Conservation (phyloP, 2,329 filamentous ascomycete species). For the Raffaelea deltoideospora region DNA sequence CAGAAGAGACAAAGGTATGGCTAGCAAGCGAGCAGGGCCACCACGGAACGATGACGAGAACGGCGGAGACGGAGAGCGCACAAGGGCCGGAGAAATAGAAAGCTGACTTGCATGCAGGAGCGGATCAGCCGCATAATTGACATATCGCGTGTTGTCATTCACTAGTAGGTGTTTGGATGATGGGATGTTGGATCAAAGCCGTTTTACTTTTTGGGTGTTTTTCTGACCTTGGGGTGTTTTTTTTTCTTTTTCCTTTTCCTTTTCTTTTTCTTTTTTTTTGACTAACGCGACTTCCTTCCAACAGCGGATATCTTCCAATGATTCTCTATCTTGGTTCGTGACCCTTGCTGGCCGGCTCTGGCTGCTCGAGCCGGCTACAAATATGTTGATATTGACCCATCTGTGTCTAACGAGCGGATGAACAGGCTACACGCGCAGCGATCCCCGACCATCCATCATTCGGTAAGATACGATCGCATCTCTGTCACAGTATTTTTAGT, state of each 20-base stretch:
- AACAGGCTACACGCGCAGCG: constrained; percentile 81
- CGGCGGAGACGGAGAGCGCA: neutral
- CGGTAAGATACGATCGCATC: constrained; percentile 33
- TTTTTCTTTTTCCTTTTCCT: too few relatives aligned
- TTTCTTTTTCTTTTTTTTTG: neutral
- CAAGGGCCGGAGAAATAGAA: neutral
- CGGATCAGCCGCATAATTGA: constrained; percentile 96
- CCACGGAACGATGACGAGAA: neutral
- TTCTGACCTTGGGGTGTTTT: too few relatives aligned
- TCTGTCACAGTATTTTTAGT: too few relatives aligned
- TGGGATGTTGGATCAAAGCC: too few relatives aligned
- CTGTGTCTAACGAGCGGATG: too few relatives aligned
- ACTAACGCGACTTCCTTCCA: too few relatives aligned
- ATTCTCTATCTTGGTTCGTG: constrained; percentile 83
- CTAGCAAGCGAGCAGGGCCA: neutral
- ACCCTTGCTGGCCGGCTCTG: too few relatives aligned
- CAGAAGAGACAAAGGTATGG: constrained; percentile 88
- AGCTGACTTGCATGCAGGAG: constrained; percentile 54
- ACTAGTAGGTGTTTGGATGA: constrained; percentile 87
- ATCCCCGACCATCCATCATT: constrained; percentile 65
- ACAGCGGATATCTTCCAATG: constrained; percentile 84
- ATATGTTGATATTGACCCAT: too few relatives aligned
- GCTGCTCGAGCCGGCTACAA: too few relatives aligned
- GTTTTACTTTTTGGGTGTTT: too few relatives aligned
- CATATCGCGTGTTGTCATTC: constrained; percentile 79